Base-by-base conservation (phyloP, 768 basidiomycete species). In the Gelatoporia subvermispora region DNA sequence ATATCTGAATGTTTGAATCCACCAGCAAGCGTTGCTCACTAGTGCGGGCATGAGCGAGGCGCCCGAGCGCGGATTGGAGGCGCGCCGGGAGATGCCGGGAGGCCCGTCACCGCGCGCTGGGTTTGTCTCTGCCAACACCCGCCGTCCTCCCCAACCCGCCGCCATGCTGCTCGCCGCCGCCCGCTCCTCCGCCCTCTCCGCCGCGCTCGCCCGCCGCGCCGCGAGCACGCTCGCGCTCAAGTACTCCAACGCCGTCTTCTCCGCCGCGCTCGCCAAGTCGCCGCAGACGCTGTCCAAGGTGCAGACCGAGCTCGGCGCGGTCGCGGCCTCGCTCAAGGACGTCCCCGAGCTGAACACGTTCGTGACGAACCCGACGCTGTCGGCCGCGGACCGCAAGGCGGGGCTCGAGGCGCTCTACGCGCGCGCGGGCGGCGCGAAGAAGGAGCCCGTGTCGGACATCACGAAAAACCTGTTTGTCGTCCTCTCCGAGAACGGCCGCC, bases 381-480 rank as follows among this genome's bases (percentile, higher is more conserved):
- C 93, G 8, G 68, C 78, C 38, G 76, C 81, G 41, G 94, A 96
- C 48, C 85, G 92, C 59, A 60, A 71, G 16, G 66, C 76, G 1
- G 87, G 85, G 50, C 80, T 99, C 51, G 63, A 77, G 31, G 65
- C 73, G 41, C 70, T 98, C 62, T 84, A 82, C 63, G 68, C 81
- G 51, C 81, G 81, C 48, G 75, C 85, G 28, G 87, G 86, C 68
- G 74, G 76, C 23, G 31, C 72, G 34, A 88, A 80, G 78, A 90
- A 88, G 74, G 85, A 84, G 49, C 67, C 79, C n/a, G 68, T 86
- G 43, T 87, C 86, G 41, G 88, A 91, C 49, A 77, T 93, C 67
- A 93, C 93, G 61, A 88, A 86, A 78, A 95, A 97, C 73, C 78
- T 99, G 58, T 83, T 99, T 65, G 66, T 68, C 34, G 84, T 98